Base-by-base conservation (phyloP, 345 rosid species). In the Rhodomyrtus tomentosa region DNA sequence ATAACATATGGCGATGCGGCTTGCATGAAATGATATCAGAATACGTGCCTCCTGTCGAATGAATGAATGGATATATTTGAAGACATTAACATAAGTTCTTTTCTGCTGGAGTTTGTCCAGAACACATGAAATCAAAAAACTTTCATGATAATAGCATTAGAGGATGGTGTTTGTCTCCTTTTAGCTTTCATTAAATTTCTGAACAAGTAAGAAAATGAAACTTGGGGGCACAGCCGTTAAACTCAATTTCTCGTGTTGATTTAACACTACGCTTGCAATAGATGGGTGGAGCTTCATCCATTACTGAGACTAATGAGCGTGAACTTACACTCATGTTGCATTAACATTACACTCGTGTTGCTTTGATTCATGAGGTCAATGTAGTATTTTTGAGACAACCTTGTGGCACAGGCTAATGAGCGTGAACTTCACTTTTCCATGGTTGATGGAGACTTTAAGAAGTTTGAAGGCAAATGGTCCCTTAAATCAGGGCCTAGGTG, bases 401-500 rank as follows among this genome's bases (percentile, higher is more conserved):
- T 25, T 38, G 42, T 82, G 53, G 50, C 84, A 84, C 89, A 96
- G 99, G 91, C 92, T 76, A 90, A 87, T 87, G 91, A 92, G 74
- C 91, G 91, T 40, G 97, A 95, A 83, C 94, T 96, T 83, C 94
- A 87, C 86, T 96, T 96, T 88, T 95, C 94, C 74, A 94, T 96
- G 98, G 98, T 95, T 82, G 99, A 95, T 88, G 99, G 99, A 40
- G 99, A 95, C 90, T 96, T 96, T 89, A 95, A 96, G 89, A 96
- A 96, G 93, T 95, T 96, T 84, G 98, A 96, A 84, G 99, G 99
- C 83, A 97, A 93, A 87, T 97, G 99, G 98, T 92, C 93, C 32
- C 84, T 97, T 80, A 94, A 90, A 85, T 90, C 93, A 85, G 96
- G 98, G 62, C 84, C 86, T 85, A 95, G 98, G 98, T 96, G 91